phyloP scores from a whole-genome alignment of 345 rosid genomes.

The Stellera chamaejasme region DNA sequence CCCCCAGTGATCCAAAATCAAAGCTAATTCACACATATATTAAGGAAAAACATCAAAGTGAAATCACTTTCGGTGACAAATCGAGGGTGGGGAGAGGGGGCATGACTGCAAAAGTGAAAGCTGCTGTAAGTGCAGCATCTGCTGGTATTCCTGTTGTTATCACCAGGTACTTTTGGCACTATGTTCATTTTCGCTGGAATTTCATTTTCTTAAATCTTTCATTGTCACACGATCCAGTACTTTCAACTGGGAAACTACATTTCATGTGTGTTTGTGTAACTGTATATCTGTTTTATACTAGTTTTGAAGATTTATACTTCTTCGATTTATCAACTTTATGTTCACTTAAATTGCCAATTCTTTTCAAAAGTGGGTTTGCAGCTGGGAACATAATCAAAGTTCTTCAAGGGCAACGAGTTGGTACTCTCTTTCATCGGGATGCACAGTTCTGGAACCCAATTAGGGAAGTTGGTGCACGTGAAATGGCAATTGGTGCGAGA shows the following conservation, averaged over 20 bases:
- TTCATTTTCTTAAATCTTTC: too few species aligned
- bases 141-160: slow-evolving; percentile 95
- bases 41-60: slow-evolving; percentile 70
- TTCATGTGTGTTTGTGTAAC: too few species aligned
- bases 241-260: too few species aligned
- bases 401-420: slow-evolving; percentile 77
- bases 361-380: slow-evolving; percentile 64
- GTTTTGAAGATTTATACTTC: too few species aligned
- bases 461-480: slow-evolving; percentile 54
- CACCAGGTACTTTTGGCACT: slow-evolving; percentile 51
- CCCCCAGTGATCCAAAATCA: slow-evolving; percentile 88
- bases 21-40: slow-evolving; percentile 83
- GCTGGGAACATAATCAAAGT: slow-evolving; percentile 67
- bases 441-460: slow-evolving; percentile 61
- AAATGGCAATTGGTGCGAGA: slow-evolving; percentile 94
- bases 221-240: too few species aligned
- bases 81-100: slow-evolving; percentile 99
- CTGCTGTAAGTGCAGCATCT: slow-evolving; percentile 86
- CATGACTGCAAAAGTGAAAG: slow-evolving; percentile 97
- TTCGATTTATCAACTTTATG: too few species aligned
- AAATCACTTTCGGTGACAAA: slow-evolving; percentile 95
- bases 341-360: slow-evolving; percentile 1
- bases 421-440: slow-evolving; percentile 92
- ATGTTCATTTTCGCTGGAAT: background rate
- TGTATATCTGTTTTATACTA: too few species aligned